Evolutionary conservation across 495 filamentous ascomycete genomes (phyloP).

Genomic region (Penicillium atrosanguineum): DNA sequence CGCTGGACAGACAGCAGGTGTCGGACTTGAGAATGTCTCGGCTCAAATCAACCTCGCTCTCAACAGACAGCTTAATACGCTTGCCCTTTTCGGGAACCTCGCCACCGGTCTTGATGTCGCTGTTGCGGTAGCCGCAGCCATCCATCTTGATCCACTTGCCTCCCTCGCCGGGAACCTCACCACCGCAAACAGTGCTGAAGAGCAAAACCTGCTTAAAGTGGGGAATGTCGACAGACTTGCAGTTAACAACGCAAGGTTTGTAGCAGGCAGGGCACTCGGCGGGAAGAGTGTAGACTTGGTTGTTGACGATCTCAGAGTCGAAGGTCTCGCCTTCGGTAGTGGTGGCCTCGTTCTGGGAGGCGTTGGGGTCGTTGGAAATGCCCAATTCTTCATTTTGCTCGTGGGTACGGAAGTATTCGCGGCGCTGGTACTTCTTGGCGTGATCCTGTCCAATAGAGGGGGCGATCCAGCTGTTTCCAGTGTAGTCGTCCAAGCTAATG

Average conservation of each 20-base stretch:
- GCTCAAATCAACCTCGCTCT: slow-evolving; percentile 71
- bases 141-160: slow-evolving; percentile 1
- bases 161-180: background rate
- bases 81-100: slow-evolving; percentile 84
- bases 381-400: slow-evolving; percentile 84
- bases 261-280: slow-evolving; percentile 87
- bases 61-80: slow-evolving; percentile 74
- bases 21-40: slow-evolving; percentile 97
- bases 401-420: slow-evolving; percentile 74
- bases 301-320: slow-evolving; percentile 77
- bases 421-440: slow-evolving; percentile 73
- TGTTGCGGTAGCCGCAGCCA: slow-evolving; percentile 84
- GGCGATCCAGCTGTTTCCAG: slow-evolving; percentile 97
- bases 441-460: slow-evolving; percentile 66
- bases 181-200: slow-evolving; percentile 70
- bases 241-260: slow-evolving; percentile 56
- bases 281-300: slow-evolving; percentile 86
- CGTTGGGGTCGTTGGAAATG: slow-evolving; percentile 49
- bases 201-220: slow-evolving; percentile 94
- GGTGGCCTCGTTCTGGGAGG: slow-evolving; percentile 25
- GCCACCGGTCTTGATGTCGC: slow-evolving; percentile 95
- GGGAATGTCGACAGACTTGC: slow-evolving; percentile 90
- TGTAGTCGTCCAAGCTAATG: slow-evolving; percentile 79
- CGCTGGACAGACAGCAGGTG: slow-evolving; percentile 77
- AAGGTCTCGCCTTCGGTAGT: slow-evolving; percentile 28